Evolutionary conservation across 306 rosid genomes (phyloP).

Genomic region (Leucaena leucocephala): DNA sequence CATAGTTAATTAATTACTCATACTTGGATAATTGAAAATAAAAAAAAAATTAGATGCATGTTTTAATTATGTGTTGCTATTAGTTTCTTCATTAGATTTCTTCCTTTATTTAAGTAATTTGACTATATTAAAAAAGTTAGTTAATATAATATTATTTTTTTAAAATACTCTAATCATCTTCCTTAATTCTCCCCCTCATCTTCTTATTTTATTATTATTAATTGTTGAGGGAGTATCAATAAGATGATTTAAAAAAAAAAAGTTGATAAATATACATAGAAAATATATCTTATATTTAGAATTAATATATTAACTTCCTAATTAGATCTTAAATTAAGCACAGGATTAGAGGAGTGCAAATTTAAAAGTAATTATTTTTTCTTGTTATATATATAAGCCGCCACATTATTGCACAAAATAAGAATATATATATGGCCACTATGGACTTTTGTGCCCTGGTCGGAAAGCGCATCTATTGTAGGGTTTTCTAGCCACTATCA

Average conservation of each 20-base stretch:
- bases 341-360: neutral
- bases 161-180: too few relatives aligned
- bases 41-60: neutral
- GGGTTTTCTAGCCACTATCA: neutral
- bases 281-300: too few relatives aligned
- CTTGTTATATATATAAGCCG: neutral
- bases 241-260: too few relatives aligned
- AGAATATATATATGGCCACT: neutral
- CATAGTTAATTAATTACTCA: neutral
- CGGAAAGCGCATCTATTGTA: neutral
- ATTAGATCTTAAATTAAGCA: too few relatives aligned
- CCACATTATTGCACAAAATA: neutral
- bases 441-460: neutral
- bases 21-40: neutral
- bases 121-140: too few relatives aligned
- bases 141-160: too few relatives aligned
- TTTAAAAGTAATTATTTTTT: neutral
- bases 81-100: neutral
- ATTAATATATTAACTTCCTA: too few relatives aligned
- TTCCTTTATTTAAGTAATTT: too few relatives aligned
- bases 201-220: too few relatives aligned
- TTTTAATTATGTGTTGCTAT: neutral
- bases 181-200: too few relatives aligned
- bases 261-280: too few relatives aligned
- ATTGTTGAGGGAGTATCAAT: too few relatives aligned